These are phyloP conservation scores for Ceratobasidium sp. DNA, from an alignment of 1,284 basidiomycete genomes.

Conservation along the genomic window DNA sequence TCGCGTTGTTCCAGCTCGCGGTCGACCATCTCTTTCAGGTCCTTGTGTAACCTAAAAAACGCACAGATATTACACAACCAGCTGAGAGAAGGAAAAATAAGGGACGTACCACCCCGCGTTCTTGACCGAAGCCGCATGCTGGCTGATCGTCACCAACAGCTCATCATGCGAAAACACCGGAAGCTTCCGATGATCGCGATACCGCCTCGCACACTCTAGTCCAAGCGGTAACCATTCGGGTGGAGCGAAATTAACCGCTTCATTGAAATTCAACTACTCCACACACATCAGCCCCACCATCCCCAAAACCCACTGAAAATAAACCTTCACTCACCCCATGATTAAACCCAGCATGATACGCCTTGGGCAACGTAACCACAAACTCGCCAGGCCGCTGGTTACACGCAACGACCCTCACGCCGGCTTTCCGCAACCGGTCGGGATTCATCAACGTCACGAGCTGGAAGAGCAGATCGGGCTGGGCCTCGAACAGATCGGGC, in stretches of 20 bases:
- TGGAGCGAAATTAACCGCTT: slow-evolving; percentile 98
- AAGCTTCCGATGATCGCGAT: slow-evolving; percentile 89
- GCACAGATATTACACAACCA: slow-evolving; percentile 47
- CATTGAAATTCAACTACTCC: slow-evolving; percentile 94
- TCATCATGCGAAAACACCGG: slow-evolving; percentile 99
- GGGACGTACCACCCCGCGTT: slow-evolving; percentile 88
- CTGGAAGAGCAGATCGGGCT: slow-evolving; percentile 97
- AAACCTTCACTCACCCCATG: slow-evolving; percentile 82
- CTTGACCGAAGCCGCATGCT: slow-evolving; percentile 93
- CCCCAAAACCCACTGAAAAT: slow-evolving; percentile 51
- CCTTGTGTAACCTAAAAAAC: slow-evolving; percentile 79
- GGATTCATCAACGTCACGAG: slow-evolving; percentile 99
- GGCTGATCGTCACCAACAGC: slow-evolving; percentile 93
- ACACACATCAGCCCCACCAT: slow-evolving; percentile 31
- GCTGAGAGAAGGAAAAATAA: slow-evolving; percentile 40
- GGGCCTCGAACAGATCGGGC: slow-evolving; percentile 97
- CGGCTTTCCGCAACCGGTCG: slow-evolving; percentile 84
- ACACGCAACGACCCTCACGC: slow-evolving; percentile 94
- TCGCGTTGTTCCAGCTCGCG: slow-evolving; percentile 83
- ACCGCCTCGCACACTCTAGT: slow-evolving; percentile 88
- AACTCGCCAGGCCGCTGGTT: slow-evolving; percentile 99
- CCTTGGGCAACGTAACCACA: slow-evolving; percentile 97
- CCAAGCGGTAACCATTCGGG: slow-evolving; percentile 95
- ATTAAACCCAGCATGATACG: slow-evolving; percentile 99
- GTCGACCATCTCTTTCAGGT: slow-evolving; percentile 89